phyloP scores from a whole-genome alignment of 2,329 filamentous ascomycete species.

The Penicillium sp. region DNA sequence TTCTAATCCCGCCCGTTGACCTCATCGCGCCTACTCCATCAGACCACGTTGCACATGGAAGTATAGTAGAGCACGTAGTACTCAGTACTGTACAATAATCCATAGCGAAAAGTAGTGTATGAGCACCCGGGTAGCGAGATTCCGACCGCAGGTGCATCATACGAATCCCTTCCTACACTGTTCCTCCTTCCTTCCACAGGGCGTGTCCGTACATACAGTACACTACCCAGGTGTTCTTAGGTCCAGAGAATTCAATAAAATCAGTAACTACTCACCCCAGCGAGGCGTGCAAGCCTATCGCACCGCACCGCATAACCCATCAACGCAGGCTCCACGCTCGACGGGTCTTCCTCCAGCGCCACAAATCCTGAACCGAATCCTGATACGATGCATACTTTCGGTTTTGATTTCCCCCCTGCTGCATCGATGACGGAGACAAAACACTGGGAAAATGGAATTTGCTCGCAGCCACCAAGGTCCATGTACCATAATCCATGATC shows the following conservation, averaged over 20 bases:
- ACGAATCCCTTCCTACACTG: neutral
- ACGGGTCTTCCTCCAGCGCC: neutral
- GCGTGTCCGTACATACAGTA: neutral
- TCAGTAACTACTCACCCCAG: no score
- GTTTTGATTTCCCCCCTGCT: neutral
- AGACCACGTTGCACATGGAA: conserved; percentile 1
- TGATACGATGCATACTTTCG: neutral
- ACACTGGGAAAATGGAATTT: neutral
- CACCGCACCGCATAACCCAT: neutral
- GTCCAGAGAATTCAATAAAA: no score
- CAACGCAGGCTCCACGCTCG: neutral
- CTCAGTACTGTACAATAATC: neutral
- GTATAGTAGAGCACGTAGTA: neutral
- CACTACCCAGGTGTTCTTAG: neutral
- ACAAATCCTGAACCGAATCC: neutral
- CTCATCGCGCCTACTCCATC: conserved; percentile 2
- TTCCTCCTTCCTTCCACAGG: neutral
- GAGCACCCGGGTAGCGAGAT: neutral
- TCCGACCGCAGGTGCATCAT: conserved; percentile 2
- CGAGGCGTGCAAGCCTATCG: neutral
- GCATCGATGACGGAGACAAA: neutral
- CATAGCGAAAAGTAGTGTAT: neutral
- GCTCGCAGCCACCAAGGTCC: no score
- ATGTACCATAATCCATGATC: no score
- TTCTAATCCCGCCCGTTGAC: conserved; percentile 2